Conservation (phyloP, 768 basidiomycete species). For the Nidularia sp. region DNA sequence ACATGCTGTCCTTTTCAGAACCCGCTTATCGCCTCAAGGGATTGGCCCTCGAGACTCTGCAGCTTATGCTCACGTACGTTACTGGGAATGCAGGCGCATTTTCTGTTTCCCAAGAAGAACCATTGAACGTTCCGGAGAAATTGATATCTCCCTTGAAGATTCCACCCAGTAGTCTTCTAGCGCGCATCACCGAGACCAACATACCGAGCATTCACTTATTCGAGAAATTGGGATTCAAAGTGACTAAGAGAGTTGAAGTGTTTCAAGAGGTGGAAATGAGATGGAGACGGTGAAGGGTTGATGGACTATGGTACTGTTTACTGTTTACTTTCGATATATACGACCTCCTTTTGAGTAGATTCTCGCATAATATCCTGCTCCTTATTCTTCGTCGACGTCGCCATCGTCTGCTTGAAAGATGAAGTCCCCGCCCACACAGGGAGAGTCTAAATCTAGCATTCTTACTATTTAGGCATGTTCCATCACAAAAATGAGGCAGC, state of each 20-base stretch:
- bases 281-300: slow-evolving; percentile 12
- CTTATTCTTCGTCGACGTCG: no score
- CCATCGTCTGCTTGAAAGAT: no score
- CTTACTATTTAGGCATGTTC: no score
- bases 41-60: slow-evolving; percentile 56
- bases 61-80: slow-evolving; percentile 65
- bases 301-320: no score
- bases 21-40: slow-evolving; percentile 66
- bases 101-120: slow-evolving; percentile 11
- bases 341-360: no score
- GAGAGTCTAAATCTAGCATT: no score
- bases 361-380: no score
- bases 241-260: slow-evolving; percentile 64
- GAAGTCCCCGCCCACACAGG: no score
- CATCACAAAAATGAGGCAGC: no score
- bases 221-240: slow-evolving; percentile 66
- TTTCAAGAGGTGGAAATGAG: slow-evolving; percentile 87
- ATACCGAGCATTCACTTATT: slow-evolving; percentile 69
- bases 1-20: slow-evolving; percentile 36
- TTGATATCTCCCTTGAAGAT: slow-evolving; percentile 34
- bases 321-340: no score
- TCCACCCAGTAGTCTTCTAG: slow-evolving; percentile 48
- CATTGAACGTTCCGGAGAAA: slow-evolving; percentile 1
- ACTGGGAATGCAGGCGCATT: slow-evolving; percentile 36
- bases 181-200: slow-evolving; percentile 70